A percentile compares a stretch with the other conserved stretches of the same genome.
These are phyloP conservation scores for Cystobasidium onofrii DNA, from an alignment of 768 basidiomycete genomes.

Conservation along the genomic window DNA sequence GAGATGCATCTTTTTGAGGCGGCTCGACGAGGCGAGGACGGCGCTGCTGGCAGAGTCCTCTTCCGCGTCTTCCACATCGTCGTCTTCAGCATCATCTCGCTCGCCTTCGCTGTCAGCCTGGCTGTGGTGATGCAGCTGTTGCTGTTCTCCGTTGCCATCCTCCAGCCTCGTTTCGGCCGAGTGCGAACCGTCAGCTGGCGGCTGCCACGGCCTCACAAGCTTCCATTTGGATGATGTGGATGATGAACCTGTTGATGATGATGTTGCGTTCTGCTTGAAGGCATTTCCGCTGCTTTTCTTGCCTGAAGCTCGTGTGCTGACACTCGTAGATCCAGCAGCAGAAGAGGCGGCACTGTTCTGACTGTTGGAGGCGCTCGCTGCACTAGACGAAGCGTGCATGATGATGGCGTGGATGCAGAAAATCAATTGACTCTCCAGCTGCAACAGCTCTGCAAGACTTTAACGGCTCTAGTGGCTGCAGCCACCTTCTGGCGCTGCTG, in stretches of 20 bases:
- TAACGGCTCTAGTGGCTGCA: too few species aligned
- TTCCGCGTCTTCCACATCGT: not conserved
- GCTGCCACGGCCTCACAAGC: constrained; percentile 25
- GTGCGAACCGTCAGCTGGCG: not conserved
- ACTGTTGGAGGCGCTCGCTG: not conserved
- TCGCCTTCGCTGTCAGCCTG: not conserved
- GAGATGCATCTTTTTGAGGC: constrained; percentile 7
- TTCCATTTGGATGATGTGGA: constrained; percentile 7
- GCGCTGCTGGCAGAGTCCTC: constrained; percentile 2
- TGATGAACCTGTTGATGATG: not conserved
- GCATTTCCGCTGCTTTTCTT: not conserved
- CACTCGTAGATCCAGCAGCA: not conserved
- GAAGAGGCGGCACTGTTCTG: not conserved
- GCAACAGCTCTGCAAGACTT: too few species aligned
- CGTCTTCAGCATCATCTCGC: not conserved
- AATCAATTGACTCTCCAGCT: too few species aligned
- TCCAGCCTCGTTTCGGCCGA: constrained; percentile 2
- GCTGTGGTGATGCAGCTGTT: not conserved
- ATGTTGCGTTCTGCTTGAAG: not conserved
- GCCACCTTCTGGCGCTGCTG: too few species aligned
- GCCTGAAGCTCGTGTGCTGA: not conserved
- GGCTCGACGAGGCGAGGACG: not conserved
- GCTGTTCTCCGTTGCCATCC: constrained; percentile 2
- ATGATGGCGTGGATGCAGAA: not conserved
- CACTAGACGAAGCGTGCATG: not conserved